Conservation (phyloP, 164 flowering plant species). For the Paratinospora sagittata region DNA sequence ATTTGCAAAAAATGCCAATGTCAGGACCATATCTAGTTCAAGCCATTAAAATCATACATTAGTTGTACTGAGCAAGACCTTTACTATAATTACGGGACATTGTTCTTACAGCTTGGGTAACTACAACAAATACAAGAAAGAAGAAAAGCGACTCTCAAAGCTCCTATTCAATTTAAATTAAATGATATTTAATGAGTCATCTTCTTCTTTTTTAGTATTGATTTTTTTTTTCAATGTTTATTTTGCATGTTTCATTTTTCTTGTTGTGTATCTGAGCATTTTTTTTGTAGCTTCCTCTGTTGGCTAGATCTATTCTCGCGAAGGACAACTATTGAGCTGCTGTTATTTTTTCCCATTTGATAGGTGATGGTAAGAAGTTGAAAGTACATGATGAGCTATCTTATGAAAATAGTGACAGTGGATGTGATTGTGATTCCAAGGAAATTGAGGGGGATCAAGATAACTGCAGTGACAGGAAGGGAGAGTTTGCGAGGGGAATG, state of each 20-base stretch:
- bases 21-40: background rate
- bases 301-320: background rate
- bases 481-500: background rate
- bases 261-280: background rate
- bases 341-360: conserved; percentile 1
- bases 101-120: background rate
- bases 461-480: conserved; percentile 14
- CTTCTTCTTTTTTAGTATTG: background rate
- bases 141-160: background rate
- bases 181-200: background rate
- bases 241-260: background rate
- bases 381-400: conserved; percentile 13
- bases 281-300: too few species aligned
- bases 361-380: conserved; percentile 27
- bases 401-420: conserved; percentile 8
- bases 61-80: background rate
- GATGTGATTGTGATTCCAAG: conserved; percentile 10
- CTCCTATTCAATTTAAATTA: background rate
- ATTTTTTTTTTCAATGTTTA: background rate
- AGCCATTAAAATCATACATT: background rate
- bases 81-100: background rate
- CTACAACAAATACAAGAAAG: background rate
- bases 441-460: conserved; percentile 16
- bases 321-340: background rate
- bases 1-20: background rate